These are phyloP conservation scores for Spiraea crenata DNA, from an alignment of 331 rosid species.

Conservation along the genomic window DNA sequence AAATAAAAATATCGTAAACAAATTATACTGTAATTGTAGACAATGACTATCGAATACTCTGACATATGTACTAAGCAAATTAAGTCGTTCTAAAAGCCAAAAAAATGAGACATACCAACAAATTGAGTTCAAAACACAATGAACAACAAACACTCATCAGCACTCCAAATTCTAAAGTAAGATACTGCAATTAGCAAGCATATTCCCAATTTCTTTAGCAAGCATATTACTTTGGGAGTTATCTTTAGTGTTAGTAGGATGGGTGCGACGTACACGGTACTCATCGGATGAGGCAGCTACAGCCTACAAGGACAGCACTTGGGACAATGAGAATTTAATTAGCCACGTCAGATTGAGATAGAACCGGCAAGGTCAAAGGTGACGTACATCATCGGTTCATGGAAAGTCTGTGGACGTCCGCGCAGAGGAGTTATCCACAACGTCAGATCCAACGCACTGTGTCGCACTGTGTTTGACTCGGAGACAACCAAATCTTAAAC, in stretches of 20 bases:
- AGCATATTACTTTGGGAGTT: too few species aligned
- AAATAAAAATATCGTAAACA: too few species aligned
- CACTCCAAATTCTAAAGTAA: too few species aligned
- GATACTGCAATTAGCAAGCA: too few species aligned
- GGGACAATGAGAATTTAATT: neutral
- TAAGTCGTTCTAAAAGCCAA: too few species aligned
- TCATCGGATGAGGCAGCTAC: neutral
- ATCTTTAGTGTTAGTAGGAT: too few species aligned
- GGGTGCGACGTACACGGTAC: too few species aligned
- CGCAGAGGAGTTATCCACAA: neutral
- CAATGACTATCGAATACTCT: too few species aligned
- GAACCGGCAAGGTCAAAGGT: neutral
- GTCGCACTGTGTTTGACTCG: neutral
- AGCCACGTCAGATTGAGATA: neutral
- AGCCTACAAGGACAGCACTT: neutral
- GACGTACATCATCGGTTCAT: neutral
- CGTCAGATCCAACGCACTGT: neutral
- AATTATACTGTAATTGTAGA: too few species aligned
- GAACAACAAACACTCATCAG: too few species aligned
- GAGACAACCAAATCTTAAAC: neutral
- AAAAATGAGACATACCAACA: neutral
- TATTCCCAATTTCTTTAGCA: too few species aligned
- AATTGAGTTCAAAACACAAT: neutral
- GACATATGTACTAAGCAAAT: too few species aligned
- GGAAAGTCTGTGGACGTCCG: neutral